Percentiles rank a stretch among this genome's conserved stretches.
phyloP scores from a whole-genome alignment of 106 monocot genomes.

The Iris macrosiphon region DNA sequence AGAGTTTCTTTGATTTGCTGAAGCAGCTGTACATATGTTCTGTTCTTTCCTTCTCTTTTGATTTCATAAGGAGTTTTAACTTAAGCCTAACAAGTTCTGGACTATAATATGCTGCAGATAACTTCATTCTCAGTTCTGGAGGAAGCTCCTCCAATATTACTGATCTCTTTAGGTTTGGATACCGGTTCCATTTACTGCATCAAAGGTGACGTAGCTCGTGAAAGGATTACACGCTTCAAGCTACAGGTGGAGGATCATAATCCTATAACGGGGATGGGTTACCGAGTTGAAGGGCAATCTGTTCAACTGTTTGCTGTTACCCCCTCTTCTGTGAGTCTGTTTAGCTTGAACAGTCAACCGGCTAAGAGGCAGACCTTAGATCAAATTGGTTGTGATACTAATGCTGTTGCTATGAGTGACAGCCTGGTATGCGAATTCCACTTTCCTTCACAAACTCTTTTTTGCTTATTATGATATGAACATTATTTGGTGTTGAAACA shows the following conservation, averaged over 20 bases:
- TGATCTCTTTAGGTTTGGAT: conserved; percentile 79
- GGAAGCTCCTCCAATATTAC: conserved; percentile 86
- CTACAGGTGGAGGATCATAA: conserved; percentile 53
- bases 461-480: background rate
- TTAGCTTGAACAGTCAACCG: conserved; percentile 74
- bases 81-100: background rate
- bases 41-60: background rate
- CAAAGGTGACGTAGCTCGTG: conserved; percentile 92
- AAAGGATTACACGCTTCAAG: conserved; percentile 84
- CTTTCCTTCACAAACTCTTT: background rate
- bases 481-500: background rate
- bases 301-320: conserved; percentile 87
- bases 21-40: background rate
- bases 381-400: conserved; percentile 74
- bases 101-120: conserved; percentile 44
- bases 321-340: conserved; percentile 68
- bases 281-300: conserved; percentile 68
- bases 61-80: background rate
- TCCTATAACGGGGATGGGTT: conserved; percentile 72
- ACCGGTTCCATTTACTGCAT: conserved; percentile 94
- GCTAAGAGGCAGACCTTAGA: conserved; percentile 78
- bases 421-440: conserved; percentile 45
- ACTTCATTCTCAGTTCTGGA: conserved; percentile 92
- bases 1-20: background rate
- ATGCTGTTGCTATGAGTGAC: conserved; percentile 89